phyloP scores from a whole-genome alignment of 441 rosid species.

The Euphorbia celastroides region DNA sequence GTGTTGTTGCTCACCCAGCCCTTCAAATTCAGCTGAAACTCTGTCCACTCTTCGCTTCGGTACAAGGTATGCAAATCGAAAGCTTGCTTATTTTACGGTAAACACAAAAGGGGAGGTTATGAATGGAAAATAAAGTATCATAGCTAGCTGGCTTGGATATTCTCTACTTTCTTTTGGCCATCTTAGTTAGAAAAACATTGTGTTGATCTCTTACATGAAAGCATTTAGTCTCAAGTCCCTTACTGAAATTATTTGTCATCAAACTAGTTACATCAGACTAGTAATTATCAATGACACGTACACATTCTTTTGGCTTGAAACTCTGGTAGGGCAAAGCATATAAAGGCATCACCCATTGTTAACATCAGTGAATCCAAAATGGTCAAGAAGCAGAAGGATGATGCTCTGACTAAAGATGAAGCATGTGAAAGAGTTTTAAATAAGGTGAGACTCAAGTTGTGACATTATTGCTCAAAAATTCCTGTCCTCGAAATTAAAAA shows the following conservation, averaged over 20 bases:
- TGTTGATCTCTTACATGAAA: not conserved
- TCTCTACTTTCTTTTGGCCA: not conserved
- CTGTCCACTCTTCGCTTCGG: constrained; percentile 90
- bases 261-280: not conserved
- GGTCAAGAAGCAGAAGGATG: constrained; percentile 28
- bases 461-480: not conserved
- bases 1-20: constrained; percentile 93
- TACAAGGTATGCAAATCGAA: constrained; percentile 44
- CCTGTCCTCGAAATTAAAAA: constrained; percentile 4
- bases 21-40: constrained; percentile 70
- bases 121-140: not conserved
- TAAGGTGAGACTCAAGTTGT: constrained; percentile 35
- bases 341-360: constrained; percentile 54
- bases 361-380: constrained; percentile 33
- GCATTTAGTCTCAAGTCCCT: not conserved
- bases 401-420: constrained; percentile 35
- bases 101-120: not conserved
- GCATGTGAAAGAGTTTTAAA: constrained; percentile 39
- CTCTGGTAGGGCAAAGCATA: constrained; percentile 72
- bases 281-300: not conserved
- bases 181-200: not conserved
- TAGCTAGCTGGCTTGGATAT: not conserved
- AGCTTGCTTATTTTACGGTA: not conserved
- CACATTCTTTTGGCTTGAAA: constrained; percentile 7
- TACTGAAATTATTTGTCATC: not conserved